These are phyloP conservation scores for Pelargonium myrrhifolium DNA, from an alignment of 441 rosid genomes.

Conservation along the genomic window DNA sequence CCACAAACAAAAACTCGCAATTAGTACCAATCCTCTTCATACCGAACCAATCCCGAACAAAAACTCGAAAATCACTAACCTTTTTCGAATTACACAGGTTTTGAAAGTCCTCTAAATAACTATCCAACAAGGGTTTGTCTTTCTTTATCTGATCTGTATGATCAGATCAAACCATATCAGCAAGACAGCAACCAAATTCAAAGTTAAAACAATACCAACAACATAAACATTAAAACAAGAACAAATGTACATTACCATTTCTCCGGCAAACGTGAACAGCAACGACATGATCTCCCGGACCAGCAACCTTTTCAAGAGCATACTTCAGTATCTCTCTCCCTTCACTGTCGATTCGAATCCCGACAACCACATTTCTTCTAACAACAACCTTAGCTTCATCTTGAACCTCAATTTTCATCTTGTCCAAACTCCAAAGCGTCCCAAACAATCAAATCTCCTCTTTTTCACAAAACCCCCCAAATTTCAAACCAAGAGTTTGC, in stretches of 20 bases:
- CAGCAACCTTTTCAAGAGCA: conserved; percentile 74
- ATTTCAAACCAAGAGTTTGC: conserved; percentile 17
- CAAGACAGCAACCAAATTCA: too few relatives aligned
- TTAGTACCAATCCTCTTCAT: neutral
- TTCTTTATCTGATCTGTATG: conserved; percentile 43
- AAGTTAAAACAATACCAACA: neutral
- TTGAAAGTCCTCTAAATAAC: conserved; percentile 48
- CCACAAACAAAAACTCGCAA: conserved; percentile 11
- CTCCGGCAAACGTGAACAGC: conserved; percentile 65
- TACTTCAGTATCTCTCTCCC: conserved; percentile 67
- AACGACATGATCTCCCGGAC: conserved; percentile 73
- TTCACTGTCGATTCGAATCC: conserved; percentile 46
- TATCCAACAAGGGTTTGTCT: conserved; percentile 42
- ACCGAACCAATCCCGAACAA: neutral
- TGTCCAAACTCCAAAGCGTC: neutral
- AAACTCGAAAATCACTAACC: conserved; percentile 31
- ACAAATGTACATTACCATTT: conserved; percentile 31
- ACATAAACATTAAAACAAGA: neutral
- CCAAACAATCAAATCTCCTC: neutral
- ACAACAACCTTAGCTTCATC: conserved; percentile 26
- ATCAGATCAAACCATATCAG: neutral
- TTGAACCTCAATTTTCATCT: conserved; percentile 37
- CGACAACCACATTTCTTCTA: conserved; percentile 60
- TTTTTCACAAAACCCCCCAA: conserved; percentile 17
- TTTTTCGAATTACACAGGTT: conserved; percentile 58